Conservation (phyloP, 352 stramenopile species). For the Phytopythium sindhum region DNA sequence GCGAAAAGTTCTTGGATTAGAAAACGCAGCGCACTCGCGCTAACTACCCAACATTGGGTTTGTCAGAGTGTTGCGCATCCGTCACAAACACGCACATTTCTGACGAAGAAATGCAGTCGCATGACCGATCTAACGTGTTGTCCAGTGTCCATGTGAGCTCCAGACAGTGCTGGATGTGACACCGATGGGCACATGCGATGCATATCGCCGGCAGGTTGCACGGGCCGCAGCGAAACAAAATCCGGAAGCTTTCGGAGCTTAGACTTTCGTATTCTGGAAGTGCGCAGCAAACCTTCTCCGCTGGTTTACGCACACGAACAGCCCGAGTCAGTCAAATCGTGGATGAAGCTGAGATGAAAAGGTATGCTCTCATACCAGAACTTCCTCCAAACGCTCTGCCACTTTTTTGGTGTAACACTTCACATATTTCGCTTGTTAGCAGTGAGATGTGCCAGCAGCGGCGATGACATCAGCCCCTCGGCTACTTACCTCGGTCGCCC, state of each 20-base stretch:
- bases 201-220: constrained; percentile 53
- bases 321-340: neutral
- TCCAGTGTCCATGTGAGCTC: constrained; percentile 56
- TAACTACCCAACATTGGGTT: neutral
- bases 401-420: constrained; percentile 2
- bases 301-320: constrained; percentile 17
- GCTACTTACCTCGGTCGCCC: constrained; percentile 64
- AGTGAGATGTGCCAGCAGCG: neutral
- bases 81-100: constrained; percentile 28
- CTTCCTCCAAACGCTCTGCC: constrained; percentile 23
- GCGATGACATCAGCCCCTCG: too few species aligned
- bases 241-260: constrained; percentile 72
- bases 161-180: constrained; percentile 57
- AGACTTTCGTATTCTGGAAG: constrained; percentile 49
- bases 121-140: constrained; percentile 49
- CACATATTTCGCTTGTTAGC: neutral
- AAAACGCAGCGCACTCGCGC: neutral
- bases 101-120: constrained; percentile 37
- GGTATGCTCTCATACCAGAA: constrained; percentile 11
- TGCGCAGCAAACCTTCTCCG: constrained; percentile 43
- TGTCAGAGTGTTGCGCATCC: neutral
- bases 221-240: constrained; percentile 56
- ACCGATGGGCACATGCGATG: constrained; percentile 66
- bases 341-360: neutral
- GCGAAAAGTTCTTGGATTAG: constrained; percentile 40